These are phyloP conservation scores for Biscutella laevigata DNA, from an alignment of 441 rosid genomes.

Conservation along the genomic window DNA sequence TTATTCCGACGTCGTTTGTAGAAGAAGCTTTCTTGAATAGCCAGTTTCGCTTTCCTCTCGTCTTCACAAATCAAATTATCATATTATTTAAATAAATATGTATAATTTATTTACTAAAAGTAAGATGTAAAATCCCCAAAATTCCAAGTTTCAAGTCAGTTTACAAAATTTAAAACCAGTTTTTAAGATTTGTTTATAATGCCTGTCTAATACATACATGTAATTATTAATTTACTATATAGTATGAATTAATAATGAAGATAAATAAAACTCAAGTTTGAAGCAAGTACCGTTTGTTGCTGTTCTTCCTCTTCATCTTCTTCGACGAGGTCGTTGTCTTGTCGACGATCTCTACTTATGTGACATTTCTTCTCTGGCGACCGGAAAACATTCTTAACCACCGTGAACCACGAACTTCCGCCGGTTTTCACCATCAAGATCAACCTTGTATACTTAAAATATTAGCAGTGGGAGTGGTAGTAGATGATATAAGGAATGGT, in stretches of 20 bases:
- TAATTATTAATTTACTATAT: background rate
- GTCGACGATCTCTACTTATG: slow-evolving; percentile 35
- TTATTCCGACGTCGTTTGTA: slow-evolving; percentile 24
- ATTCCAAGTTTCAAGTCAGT: background rate
- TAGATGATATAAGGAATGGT: background rate
- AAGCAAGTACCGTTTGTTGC: slow-evolving; percentile 30
- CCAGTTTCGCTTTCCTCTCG: slow-evolving; percentile 44
- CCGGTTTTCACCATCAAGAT: slow-evolving; percentile 34
- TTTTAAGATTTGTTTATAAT: background rate
- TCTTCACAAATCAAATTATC: slow-evolving; percentile 27
- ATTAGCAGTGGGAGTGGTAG: too few relatives aligned
- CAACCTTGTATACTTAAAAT: background rate
- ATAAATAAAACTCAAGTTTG: background rate
- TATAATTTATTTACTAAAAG: background rate
- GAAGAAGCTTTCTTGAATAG: slow-evolving; percentile 33
- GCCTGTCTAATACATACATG: background rate
- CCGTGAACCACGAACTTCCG: slow-evolving; percentile 45
- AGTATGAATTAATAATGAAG: background rate
- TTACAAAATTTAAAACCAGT: background rate
- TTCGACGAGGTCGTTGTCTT: background rate
- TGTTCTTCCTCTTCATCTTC: slow-evolving; percentile 35
- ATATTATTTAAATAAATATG: background rate
- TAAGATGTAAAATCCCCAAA: background rate
- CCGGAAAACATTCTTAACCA: slow-evolving; percentile 41
- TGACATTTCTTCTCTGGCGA: slow-evolving; percentile 35